A percentile compares a stretch with the other conserved stretches of the same genome.
Conservation (phyloP, 768 basidiomycete genomes). For the Pleurotus salmoneostramineus region DNA sequence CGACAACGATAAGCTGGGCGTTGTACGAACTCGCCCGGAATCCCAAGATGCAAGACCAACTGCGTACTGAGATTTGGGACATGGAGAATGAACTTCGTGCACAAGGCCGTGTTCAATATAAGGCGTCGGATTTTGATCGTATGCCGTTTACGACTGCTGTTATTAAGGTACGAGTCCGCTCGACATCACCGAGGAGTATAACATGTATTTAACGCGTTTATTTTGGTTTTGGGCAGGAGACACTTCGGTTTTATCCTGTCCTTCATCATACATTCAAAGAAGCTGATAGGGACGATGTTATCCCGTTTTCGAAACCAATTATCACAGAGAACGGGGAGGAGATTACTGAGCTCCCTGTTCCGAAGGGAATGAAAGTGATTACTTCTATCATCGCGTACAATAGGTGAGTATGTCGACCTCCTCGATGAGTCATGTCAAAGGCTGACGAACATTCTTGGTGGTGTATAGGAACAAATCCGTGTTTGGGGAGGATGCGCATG, state of each 20-base stretch:
- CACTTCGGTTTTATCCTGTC: slow-evolving; percentile 23
- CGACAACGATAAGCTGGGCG: slow-evolving; percentile 43
- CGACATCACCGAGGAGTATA: no score
- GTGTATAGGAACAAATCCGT: slow-evolving; percentile 37
- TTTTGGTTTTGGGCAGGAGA: slow-evolving; percentile 19
- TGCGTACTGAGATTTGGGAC: slow-evolving; percentile 42
- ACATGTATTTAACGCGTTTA: background rate
- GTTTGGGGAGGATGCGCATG: slow-evolving; percentile 55
- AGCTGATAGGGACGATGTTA: slow-evolving; percentile 11
- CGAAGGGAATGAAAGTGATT: slow-evolving; percentile 35
- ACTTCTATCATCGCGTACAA: slow-evolving; percentile 25
- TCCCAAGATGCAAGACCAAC: slow-evolving; percentile 42
- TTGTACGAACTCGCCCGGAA: slow-evolving; percentile 45
- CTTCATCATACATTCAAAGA: slow-evolving; percentile 14
- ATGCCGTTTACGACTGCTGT: slow-evolving; percentile 24
- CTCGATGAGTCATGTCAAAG: background rate
- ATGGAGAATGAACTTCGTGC: slow-evolving; percentile 9
- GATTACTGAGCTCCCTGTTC: slow-evolving; percentile 32
- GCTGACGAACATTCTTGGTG: background rate
- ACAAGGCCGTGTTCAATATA: slow-evolving; percentile 12
- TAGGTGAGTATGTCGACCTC: background rate
- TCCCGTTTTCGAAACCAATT: slow-evolving; percentile 44
- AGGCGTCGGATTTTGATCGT: slow-evolving; percentile 23
- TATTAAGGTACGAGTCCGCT: slow-evolving; percentile 14
- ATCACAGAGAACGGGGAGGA: slow-evolving; percentile 28